phyloP scores from a whole-genome alignment of 805 yeast species.

The Candida endomychidarum region DNA sequence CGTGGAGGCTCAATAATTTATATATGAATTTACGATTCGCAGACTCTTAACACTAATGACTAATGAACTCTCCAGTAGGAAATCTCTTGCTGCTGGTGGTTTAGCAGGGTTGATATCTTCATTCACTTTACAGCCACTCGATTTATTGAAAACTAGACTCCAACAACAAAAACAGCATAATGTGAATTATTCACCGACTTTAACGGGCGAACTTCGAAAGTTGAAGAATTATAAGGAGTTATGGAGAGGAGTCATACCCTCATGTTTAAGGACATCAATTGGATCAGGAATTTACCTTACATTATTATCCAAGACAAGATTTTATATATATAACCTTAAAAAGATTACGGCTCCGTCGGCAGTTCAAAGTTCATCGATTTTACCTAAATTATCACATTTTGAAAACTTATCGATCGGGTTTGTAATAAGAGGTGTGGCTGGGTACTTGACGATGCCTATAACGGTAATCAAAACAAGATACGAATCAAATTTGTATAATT shows the following conservation, averaged over 20 bases:
- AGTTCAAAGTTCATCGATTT: conserved; percentile 13
- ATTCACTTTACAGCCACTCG: conserved; percentile 81
- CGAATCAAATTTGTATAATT: conserved; percentile 77
- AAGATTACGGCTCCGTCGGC: background rate
- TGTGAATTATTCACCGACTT: conserved; percentile 24
- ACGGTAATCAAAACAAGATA: conserved; percentile 87
- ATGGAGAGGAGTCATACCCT: conserved; percentile 95
- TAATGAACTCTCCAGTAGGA: conserved; percentile 16
- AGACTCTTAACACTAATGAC: background rate
- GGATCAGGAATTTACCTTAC: conserved; percentile 89
- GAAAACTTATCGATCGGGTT: conserved; percentile 80
- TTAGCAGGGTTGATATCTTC: conserved; percentile 83
- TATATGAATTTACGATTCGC: background rate
- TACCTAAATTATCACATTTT: conserved; percentile 70
- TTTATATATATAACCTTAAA: conserved; percentile 39
- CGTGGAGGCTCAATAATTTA: too few relatives aligned
- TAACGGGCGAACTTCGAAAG: conserved; percentile 43
- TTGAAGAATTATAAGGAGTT: conserved; percentile 47
- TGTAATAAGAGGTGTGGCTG: conserved; percentile 75
- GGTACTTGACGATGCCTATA: conserved; percentile 89
- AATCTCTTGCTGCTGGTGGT: conserved; percentile 51
- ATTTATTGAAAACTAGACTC: conserved; percentile 80
- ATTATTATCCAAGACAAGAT: conserved; percentile 62
- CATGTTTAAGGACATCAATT: conserved; percentile 82
- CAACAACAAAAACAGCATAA: conserved; percentile 44